phyloP scores from a whole-genome alignment of 495 filamentous ascomycete species.

The Thermochaetoides thermophila region DNA sequence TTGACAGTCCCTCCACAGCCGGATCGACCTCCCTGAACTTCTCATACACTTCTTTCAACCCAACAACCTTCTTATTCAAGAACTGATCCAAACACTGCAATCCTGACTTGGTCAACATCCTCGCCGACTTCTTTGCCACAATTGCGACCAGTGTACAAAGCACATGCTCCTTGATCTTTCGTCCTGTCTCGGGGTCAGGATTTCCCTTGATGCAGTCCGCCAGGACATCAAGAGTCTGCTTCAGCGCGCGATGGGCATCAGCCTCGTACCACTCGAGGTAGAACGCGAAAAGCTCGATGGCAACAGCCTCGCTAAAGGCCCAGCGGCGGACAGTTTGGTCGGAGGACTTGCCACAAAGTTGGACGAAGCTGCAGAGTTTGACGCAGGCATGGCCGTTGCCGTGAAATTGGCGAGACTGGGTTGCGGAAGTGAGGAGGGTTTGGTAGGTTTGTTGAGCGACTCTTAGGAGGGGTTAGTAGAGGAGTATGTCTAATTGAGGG shows the following conservation, averaged over 20 bases:
- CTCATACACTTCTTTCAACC: slow-evolving; percentile 22
- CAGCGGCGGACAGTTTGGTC: slow-evolving; percentile 23
- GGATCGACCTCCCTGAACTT: slow-evolving; percentile 21
- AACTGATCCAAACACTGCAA: slow-evolving; percentile 47
- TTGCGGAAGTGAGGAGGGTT: slow-evolving; percentile 28
- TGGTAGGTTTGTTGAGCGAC: slow-evolving; percentile 20
- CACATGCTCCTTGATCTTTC: slow-evolving; percentile 22
- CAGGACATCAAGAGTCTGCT: slow-evolving; percentile 51
- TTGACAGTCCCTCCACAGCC: slow-evolving; percentile 5
- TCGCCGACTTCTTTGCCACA: slow-evolving; percentile 35
- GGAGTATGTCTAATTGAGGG: neutral
- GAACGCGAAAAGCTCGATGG: slow-evolving; percentile 47
- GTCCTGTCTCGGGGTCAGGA: slow-evolving; percentile 22
- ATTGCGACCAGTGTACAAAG: slow-evolving; percentile 32
- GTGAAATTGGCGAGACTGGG: slow-evolving; percentile 24
- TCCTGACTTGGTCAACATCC: slow-evolving; percentile 43
- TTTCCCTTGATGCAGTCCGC: slow-evolving; percentile 36
- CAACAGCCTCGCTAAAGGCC: slow-evolving; percentile 37
- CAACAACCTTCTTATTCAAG: slow-evolving; percentile 36
- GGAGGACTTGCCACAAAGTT: slow-evolving; percentile 34
- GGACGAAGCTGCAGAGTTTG: slow-evolving; percentile 39
- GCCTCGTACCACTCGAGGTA: slow-evolving; percentile 63
- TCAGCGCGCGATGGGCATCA: slow-evolving; percentile 58
- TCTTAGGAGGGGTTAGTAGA: slow-evolving; percentile 6
- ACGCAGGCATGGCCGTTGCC: slow-evolving; percentile 30